Evolutionary conservation across 1,284 basidiomycete species (phyloP).

Genomic region (Cryptococcus jaspeensis): DNA sequence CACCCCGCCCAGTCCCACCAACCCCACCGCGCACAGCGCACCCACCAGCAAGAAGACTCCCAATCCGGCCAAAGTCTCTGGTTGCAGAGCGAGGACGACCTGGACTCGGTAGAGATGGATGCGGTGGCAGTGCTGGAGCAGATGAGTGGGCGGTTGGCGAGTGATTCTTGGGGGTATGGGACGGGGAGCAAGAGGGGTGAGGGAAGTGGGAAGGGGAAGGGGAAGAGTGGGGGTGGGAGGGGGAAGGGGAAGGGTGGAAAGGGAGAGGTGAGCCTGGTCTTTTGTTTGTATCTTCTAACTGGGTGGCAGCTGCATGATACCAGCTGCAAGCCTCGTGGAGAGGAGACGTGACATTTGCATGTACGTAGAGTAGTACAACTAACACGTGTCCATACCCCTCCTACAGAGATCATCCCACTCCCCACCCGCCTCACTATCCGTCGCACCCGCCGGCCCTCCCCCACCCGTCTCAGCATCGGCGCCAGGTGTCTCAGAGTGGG

Average conservation of each 20-base stretch:
- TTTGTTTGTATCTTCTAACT: too few relatives aligned
- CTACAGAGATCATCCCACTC: too few relatives aligned
- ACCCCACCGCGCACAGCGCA: background rate
- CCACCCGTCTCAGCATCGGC: too few relatives aligned
- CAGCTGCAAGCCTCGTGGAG: too few relatives aligned
- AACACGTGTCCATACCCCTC: too few relatives aligned
- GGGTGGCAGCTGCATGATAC: too few relatives aligned
- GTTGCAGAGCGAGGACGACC: constrained; percentile 1
- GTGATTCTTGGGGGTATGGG: constrained; percentile 9
- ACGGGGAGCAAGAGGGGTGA: background rate
- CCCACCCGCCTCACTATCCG: too few relatives aligned
- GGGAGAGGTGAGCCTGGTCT: background rate
- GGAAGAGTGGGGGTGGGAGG: background rate
- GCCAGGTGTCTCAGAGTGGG: too few relatives aligned
- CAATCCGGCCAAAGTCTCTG: too few relatives aligned
- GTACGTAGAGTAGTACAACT: background rate
- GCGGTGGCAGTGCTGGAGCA: constrained; percentile 11
- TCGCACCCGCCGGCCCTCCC: too few relatives aligned
- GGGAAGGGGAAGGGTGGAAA: background rate
- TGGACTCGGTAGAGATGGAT: constrained; percentile 7
- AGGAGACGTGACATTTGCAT: background rate
- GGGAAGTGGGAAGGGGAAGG: background rate
- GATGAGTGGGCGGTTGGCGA: constrained; percentile 6
- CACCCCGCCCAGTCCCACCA: background rate
- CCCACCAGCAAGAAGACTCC: background rate